These are phyloP conservation scores for Aspergillus cejpii DNA, from an alignment of 2,329 filamentous ascomycete genomes.

Conservation along the genomic window DNA sequence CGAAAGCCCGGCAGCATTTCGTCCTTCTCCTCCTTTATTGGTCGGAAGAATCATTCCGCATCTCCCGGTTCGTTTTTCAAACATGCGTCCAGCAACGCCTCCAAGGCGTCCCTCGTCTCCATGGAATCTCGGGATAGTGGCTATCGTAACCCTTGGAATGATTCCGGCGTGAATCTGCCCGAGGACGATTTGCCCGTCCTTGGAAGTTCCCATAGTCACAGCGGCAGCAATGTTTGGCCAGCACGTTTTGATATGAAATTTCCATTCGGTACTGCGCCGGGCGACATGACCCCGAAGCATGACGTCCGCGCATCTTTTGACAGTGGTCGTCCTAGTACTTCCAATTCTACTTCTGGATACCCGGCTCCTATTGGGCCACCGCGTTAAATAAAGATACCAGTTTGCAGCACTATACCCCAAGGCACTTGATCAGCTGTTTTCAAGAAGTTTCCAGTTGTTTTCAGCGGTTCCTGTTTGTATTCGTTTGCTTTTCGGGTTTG, in stretches of 20 bases:
- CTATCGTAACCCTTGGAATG: constrained; percentile 96
- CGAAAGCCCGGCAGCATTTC: constrained; percentile 93
- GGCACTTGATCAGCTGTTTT: constrained; percentile 18
- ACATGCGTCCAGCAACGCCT: constrained; percentile 77
- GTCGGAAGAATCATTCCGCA: constrained; percentile 88
- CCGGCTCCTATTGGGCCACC: constrained; percentile 84
- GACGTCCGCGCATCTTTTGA: constrained; percentile 77
- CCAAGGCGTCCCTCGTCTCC: constrained; percentile 90
- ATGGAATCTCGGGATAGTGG: constrained; percentile 93
- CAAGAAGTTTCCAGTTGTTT: constrained; percentile 27
- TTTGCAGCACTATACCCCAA: constrained; percentile 44
- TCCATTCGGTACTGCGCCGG: constrained; percentile 57
- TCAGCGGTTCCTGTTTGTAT: constrained; percentile 28
- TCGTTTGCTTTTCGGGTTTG: constrained; percentile 36
- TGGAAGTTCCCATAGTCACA: constrained; percentile 54
- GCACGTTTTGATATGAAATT: constrained; percentile 57
- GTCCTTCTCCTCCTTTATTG: constrained; percentile 91
- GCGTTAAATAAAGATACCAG: constrained; percentile 60
- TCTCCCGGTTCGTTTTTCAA: constrained; percentile 87
- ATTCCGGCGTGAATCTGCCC: constrained; percentile 87
- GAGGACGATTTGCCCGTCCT: constrained; percentile 65
- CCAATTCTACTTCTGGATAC: constrained; percentile 97
- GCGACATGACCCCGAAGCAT: constrained; percentile 78
- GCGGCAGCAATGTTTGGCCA: constrained; percentile 52
- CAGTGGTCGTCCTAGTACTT: constrained; percentile 86